phyloP scores from a whole-genome alignment of 176 grass and related monocot species.

The Aegilops bicornis region DNA sequence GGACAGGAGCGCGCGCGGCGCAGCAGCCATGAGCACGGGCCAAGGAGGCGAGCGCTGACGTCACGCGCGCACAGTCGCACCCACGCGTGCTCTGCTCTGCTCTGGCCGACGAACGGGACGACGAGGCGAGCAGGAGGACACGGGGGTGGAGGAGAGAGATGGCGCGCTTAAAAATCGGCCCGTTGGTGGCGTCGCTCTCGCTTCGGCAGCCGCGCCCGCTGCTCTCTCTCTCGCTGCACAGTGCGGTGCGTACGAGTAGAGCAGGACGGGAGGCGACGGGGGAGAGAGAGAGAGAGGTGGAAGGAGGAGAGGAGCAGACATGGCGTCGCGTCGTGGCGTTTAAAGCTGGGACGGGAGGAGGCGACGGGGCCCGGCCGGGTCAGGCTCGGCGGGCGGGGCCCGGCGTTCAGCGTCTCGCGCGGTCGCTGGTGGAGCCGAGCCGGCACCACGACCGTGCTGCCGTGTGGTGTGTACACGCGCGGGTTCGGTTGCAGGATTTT shows the following conservation, averaged over 20 bases:
- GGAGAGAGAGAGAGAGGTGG: neutral
- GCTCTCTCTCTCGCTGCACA: too few species aligned
- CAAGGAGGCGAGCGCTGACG: neutral
- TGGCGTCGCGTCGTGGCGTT: neutral
- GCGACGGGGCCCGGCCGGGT: too few species aligned
- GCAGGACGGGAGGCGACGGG: neutral
- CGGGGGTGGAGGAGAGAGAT: neutral
- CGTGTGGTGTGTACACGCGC: too few species aligned
- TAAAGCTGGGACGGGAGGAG: neutral
- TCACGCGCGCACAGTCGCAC: neutral
- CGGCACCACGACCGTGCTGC: too few species aligned
- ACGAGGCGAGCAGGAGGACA: neutral
- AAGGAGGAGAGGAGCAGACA: neutral
- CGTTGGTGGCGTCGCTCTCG: constrained; percentile 10
- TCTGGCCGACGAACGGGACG: neutral
- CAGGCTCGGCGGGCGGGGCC: too few species aligned
- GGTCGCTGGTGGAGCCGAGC: neutral
- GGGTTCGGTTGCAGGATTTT: too few species aligned
- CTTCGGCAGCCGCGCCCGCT: neutral
- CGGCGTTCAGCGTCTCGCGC: neutral
- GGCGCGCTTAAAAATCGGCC: constrained; percentile 13
- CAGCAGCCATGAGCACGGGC: constrained; percentile 36
- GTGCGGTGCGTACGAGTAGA: too few species aligned
- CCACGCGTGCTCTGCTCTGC: neutral
- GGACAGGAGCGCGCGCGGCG: constrained; percentile 16